Evolutionary conservation across 1,139 yeast species (phyloP), one percentile per base, ranked within the genome.

Genomic region (Yamadazyma atlantica): DNA sequence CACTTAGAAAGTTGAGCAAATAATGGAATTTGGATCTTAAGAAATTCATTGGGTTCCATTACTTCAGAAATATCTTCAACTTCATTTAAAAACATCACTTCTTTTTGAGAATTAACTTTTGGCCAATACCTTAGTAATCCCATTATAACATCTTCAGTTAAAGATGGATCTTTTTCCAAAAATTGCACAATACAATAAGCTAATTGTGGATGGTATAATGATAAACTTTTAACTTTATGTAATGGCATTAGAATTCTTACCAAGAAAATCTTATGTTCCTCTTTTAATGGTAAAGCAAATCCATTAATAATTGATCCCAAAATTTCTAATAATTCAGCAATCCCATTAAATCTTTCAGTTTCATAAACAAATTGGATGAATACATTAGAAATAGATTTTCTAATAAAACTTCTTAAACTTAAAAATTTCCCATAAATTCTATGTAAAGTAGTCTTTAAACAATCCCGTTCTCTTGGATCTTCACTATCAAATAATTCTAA

Each of bases 141-240:
- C 87, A 88, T 83, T 24, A 92, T 80, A 18, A 92, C 97, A 58
- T 90, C 97, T 60, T 90, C 97, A 1, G 97, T 92, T 52, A 92
- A 72, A 11, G 78, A 52, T 1, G 96, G 95, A 58, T 92, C 98
- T 61, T 92, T 92, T 54, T 92, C 98, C 54, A 92, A 70, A 61
- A 92, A 92, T 65, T 92, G 99, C 12, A 94, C 95, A 39, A 94
- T 86, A 66, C 99, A 92, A 63, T 92, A 92, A 10, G 97, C 96
- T 51, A 92, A 73, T 62, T 94, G 98, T 29, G 98, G 96, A 59
- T 92, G 98, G 60, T 90, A 92, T 46, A 90, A 69, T 10, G 95
- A 83, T 43, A 92, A 70, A 39, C 95, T 80, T 56, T 90, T 83
- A 10, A 88, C 95, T 60, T 94, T 92, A 63, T 92, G 99, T 59